Evolutionary conservation across 108 stramenopile genomes (phyloP).

Genomic region (Cyclotella distinguenda): DNA sequence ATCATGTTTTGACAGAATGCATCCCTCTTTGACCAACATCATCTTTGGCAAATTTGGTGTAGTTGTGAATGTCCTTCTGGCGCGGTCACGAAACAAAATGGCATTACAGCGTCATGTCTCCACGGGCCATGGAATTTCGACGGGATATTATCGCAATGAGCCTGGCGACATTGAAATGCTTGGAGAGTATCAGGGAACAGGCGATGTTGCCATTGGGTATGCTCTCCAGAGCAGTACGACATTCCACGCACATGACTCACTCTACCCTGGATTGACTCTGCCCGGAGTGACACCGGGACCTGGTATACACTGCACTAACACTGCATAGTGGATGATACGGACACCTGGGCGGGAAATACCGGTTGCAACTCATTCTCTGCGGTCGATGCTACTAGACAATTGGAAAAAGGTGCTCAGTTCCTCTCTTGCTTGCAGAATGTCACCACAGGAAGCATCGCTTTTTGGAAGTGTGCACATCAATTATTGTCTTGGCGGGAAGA

Average conservation of each 20-base stretch:
- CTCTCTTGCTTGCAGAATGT: no score
- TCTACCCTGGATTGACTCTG: background rate
- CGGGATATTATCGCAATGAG: background rate
- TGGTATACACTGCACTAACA: background rate
- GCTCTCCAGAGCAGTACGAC: background rate
- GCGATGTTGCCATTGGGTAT: conserved; percentile 8
- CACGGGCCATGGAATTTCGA: conserved; percentile 4
- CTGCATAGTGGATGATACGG: conserved; percentile 18
- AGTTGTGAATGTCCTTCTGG: no score
- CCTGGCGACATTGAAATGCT: background rate
- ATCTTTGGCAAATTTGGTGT: background rate
- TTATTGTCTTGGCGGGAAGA: no score
- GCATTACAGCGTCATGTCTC: background rate
- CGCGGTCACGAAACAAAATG: background rate
- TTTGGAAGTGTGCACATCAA: no score
- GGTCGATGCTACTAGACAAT: background rate
- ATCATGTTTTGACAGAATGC: conserved; percentile 25
- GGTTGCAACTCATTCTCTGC: background rate
- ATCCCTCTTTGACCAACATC: background rate
- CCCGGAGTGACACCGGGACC: background rate
- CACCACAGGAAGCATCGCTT: no score
- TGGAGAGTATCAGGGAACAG: conserved; percentile 22
- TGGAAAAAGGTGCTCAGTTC: no score
- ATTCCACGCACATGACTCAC: background rate
- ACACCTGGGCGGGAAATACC: background rate